These are phyloP conservation scores for Coemansia sp. DNA, from an alignment of 192 early-diverging fungal species.

Conservation along the genomic window DNA sequence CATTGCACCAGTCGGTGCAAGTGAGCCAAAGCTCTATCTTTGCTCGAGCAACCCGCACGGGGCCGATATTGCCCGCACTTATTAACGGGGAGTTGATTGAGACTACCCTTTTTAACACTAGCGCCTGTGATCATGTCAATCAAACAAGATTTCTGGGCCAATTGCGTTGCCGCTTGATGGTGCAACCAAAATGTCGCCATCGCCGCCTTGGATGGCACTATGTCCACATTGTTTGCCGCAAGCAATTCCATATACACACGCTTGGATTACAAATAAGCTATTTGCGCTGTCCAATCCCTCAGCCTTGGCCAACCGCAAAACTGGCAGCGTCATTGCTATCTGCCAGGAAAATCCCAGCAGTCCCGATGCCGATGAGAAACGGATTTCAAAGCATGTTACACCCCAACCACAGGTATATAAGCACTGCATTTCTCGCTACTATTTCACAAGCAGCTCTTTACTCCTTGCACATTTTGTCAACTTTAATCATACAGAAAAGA, in stretches of 20 bases:
- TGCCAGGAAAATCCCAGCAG: neutral
- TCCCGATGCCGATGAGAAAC: neutral
- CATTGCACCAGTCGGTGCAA: neutral
- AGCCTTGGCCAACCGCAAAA: too few relatives aligned
- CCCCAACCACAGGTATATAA: too few relatives aligned
- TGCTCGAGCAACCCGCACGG: too few relatives aligned
- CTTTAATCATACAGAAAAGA: conserved; percentile 4
- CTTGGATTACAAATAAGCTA: neutral
- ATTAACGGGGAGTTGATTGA: neutral
- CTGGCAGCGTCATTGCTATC: neutral
- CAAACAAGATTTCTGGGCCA: conserved; percentile 5
- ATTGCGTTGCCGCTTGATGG: conserved; percentile 28
- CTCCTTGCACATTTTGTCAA: neutral
- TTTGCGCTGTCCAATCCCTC: too few relatives aligned
- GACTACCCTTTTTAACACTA: neutral
- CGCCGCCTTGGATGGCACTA: conserved; percentile 19
- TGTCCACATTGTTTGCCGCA: neutral
- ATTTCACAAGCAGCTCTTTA: neutral
- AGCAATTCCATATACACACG: neutral
- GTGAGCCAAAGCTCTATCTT: neutral
- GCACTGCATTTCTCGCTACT: neutral
- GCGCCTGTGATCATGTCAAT: conserved; percentile 4
- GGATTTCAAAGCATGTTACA: neutral
- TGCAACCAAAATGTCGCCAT: conserved; percentile 48
- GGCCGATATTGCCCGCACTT: too few relatives aligned